phyloP scores from a whole-genome alignment of 495 filamentous ascomycete species.

The Talaromyces nanjingensis region DNA sequence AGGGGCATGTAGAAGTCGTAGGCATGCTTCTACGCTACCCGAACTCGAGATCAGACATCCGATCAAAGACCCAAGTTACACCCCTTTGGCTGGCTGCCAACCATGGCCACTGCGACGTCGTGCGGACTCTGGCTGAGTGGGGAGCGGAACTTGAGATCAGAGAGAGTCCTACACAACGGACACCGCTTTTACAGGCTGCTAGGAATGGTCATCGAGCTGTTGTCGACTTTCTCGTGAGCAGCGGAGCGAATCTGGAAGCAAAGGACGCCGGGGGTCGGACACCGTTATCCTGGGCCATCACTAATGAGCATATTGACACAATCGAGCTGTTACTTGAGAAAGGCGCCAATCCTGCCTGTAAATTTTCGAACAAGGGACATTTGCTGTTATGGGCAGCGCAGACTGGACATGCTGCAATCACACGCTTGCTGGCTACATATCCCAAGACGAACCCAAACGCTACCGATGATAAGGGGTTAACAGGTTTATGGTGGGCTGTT shows the following conservation, averaged over 20 bases:
- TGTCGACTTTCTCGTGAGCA: not conserved
- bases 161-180: not conserved
- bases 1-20: not conserved
- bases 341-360: not conserved
- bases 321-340: conserved; percentile 2
- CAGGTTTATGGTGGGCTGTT: not conserved
- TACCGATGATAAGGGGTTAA: not conserved
- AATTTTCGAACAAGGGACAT: not conserved
- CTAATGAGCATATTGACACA: conserved; percentile 12
- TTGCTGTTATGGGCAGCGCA: not conserved
- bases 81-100: not conserved
- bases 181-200: not conserved
- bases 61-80: not conserved
- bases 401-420: not conserved
- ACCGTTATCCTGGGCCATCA: conserved; percentile 17
- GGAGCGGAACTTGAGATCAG: not conserved
- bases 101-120: not conserved
- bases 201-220: not conserved
- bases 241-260: not conserved
- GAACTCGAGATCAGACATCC: not conserved
- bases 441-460: not conserved
- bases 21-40: not conserved
- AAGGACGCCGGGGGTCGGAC: conserved; percentile 2
- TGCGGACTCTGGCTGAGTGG: not conserved
- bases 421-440: not conserved